Conservation (phyloP, 768 basidiomycete species). For the Lentinula raphanica region DNA sequence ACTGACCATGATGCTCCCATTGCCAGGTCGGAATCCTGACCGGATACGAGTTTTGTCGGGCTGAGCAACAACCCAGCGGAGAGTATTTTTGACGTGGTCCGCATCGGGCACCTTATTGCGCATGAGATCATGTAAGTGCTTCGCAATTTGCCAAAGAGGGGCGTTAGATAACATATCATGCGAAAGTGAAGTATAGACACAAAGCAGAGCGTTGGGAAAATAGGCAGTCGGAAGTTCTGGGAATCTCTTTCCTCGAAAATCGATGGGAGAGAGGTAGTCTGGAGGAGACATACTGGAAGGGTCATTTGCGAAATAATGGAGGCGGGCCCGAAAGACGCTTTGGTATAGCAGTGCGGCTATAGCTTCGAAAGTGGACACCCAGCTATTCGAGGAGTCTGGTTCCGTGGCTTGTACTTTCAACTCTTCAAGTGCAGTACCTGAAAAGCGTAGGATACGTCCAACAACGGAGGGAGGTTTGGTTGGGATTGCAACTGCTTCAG, state of each 20-base stretch:
- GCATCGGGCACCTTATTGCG: slow-evolving; percentile 1
- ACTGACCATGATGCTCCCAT: slow-evolving; percentile 14
- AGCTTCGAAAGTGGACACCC: slow-evolving; percentile 16
- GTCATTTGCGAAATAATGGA: slow-evolving; percentile 5
- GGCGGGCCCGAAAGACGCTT: slow-evolving; percentile 13
- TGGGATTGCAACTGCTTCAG: not conserved
- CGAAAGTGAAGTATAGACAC: slow-evolving; percentile 4
- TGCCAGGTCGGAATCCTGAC: slow-evolving; percentile 12
- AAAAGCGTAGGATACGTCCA: slow-evolving; percentile 15
- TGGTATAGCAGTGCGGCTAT: slow-evolving; percentile 13
- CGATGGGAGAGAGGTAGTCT: slow-evolving; percentile 15
- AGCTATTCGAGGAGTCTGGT: slow-evolving; percentile 3
- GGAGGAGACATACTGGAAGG: slow-evolving; percentile 11
- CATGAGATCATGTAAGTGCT: slow-evolving; percentile 12
- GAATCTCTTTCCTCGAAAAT: slow-evolving; percentile 9
- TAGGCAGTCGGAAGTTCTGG: slow-evolving; percentile 9
- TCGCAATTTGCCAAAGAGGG: slow-evolving; percentile 15
- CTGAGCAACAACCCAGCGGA: slow-evolving; percentile 16
- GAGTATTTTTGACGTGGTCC: slow-evolving; percentile 6
- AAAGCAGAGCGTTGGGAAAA: slow-evolving; percentile 12
- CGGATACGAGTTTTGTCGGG: slow-evolving; percentile 7
- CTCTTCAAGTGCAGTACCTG: slow-evolving; percentile 7
- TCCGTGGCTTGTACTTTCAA: slow-evolving; percentile 10
- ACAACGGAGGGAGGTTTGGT: not conserved
- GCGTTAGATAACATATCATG: slow-evolving; percentile 9